Percentiles rank a stretch among this genome's conserved stretches.
phyloP scores from a whole-genome alignment of 2,329 filamentous ascomycete genomes.

The Sordariomycetes sp. region DNA sequence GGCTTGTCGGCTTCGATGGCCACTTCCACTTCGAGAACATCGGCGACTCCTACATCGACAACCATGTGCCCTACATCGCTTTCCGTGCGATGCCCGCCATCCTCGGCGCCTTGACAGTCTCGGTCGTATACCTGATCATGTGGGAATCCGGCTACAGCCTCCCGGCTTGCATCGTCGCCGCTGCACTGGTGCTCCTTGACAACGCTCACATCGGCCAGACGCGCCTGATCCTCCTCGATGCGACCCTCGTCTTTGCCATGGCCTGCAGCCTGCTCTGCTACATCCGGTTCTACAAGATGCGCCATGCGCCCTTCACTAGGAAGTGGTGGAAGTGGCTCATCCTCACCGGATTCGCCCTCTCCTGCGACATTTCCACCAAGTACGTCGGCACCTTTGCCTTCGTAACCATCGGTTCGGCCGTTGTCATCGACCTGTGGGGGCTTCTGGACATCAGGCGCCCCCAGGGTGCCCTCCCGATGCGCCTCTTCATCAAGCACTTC shows the following conservation, averaged over 20 bases:
- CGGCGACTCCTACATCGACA: constrained; percentile 91
- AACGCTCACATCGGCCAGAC: constrained; percentile 98
- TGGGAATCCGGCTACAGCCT: constrained; percentile 98
- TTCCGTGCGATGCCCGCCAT: constrained; percentile 88
- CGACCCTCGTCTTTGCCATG: constrained; percentile 91
- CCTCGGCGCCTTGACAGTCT: constrained; percentile 82
- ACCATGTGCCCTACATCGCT: constrained; percentile 94
- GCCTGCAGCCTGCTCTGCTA: constrained; percentile 88
- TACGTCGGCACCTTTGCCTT: constrained; percentile 97
- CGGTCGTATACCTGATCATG: constrained; percentile 95
- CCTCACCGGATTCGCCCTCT: constrained; percentile 84
- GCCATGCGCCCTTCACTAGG: constrained; percentile 75
- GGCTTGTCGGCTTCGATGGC: constrained; percentile 94
- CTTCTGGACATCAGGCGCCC: constrained; percentile 79
- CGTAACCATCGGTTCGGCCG: constrained; percentile 88
- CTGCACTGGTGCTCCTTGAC: constrained; percentile 81
- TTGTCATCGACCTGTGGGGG: constrained; percentile 90
- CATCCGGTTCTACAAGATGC: constrained; percentile 93
- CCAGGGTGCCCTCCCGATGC: constrained; percentile 65
- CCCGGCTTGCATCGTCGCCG: constrained; percentile 77
- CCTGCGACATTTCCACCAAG: constrained; percentile 96
- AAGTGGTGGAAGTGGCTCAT: constrained; percentile 99
- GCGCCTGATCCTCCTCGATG: constrained; percentile 84
- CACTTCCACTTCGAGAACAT: constrained; percentile 99
- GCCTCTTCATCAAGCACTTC: constrained; percentile 81